These are phyloP conservation scores for Hapsidospora chrysogenum DNA, from an alignment of 495 filamentous ascomycete species.

Conservation along the genomic window DNA sequence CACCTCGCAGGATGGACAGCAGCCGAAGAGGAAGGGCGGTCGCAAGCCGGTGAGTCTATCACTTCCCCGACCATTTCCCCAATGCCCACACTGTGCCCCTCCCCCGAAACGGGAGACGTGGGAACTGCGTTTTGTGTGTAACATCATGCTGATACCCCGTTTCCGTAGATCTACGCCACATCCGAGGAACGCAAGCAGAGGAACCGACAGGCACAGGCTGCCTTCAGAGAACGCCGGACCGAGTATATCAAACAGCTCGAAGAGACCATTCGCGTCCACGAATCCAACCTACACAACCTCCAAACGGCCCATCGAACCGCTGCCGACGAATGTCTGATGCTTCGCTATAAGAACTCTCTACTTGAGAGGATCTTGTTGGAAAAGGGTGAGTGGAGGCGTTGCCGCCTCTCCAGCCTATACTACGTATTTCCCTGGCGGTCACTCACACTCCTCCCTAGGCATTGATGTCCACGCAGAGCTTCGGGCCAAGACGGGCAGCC, in stretches of 20 bases:
- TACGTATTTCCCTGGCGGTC: background rate
- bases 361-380: slow-evolving; percentile 89
- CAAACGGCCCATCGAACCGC: slow-evolving; percentile 90
- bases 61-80: slow-evolving; percentile 4
- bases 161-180: slow-evolving; percentile 77
- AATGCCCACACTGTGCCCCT: too few species aligned
- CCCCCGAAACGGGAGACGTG: too few species aligned
- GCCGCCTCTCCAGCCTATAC: background rate
- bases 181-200: slow-evolving; percentile 97
- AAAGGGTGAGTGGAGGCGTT: slow-evolving; percentile 57
- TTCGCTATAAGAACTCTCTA: slow-evolving; percentile 95
- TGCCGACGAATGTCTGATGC: slow-evolving; percentile 94
- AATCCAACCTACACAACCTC: slow-evolving; percentile 76
- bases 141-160: slow-evolving; percentile 10
- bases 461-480: slow-evolving; percentile 97
- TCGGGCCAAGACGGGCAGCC: slow-evolving; percentile 68
- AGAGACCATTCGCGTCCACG: slow-evolving; percentile 92
- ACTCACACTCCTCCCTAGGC: slow-evolving; percentile 29
- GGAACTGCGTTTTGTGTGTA: slow-evolving; percentile 13
- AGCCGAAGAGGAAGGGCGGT: slow-evolving; percentile 82
- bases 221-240: slow-evolving; percentile 88
- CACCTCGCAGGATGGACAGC: slow-evolving; percentile 25
- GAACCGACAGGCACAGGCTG: slow-evolving; percentile 92
- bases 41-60: slow-evolving; percentile 73
- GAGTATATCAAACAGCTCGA: slow-evolving; percentile 99